phyloP scores from a whole-genome alignment of 306 rosid genomes.

The Boehmeria nivea region DNA sequence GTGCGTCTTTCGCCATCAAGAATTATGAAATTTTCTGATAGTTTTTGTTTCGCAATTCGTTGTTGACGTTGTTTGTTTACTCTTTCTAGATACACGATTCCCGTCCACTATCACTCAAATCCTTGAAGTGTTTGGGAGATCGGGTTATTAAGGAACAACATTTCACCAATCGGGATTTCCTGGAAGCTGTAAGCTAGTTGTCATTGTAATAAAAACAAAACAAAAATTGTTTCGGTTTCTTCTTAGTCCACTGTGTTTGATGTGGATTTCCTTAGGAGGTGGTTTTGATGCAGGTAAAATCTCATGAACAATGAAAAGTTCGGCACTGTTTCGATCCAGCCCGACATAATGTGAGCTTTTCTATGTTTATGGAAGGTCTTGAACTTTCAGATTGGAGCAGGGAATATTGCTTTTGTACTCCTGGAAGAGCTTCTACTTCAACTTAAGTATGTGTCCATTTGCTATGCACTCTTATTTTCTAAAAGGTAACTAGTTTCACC shows the following conservation, averaged over 20 bases:
- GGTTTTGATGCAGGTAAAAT: constrained; percentile 70
- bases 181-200: constrained; percentile 55
- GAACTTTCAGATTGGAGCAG: constrained; percentile 73
- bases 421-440: constrained; percentile 68
- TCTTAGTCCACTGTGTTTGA: constrained; percentile 13
- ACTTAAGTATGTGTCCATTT: constrained; percentile 50
- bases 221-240: neutral
- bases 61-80: neutral
- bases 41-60: neutral
- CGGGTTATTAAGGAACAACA: constrained; percentile 66
- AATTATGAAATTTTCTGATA: neutral
- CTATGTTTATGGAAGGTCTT: constrained; percentile 46
- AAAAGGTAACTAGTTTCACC: neutral
- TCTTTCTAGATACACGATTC: constrained; percentile 55
- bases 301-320: constrained; percentile 18
- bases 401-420: constrained; percentile 51
- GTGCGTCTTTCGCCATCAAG: constrained; percentile 29
- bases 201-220: neutral
- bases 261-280: constrained; percentile 52
- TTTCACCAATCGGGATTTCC: constrained; percentile 56
- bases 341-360: constrained; percentile 15
- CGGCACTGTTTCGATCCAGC: constrained; percentile 8
- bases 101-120: constrained; percentile 37
- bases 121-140: constrained; percentile 60
- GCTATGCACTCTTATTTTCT: neutral